Evolutionary conservation across 768 basidiomycete genomes (phyloP).

Genomic region (Panaeolus cyanescens): DNA sequence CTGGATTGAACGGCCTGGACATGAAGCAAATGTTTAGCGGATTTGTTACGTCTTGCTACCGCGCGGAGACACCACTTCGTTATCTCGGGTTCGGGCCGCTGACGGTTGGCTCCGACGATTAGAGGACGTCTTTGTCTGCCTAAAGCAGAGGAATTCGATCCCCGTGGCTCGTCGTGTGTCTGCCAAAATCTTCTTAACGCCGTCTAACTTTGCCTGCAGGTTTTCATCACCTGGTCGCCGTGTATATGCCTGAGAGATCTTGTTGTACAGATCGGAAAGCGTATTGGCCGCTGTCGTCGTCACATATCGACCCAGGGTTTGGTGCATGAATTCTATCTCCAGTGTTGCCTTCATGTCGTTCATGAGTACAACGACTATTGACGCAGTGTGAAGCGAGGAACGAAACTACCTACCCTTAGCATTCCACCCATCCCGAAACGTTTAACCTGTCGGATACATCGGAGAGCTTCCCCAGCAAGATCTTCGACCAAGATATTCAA

Average conservation of each 20-base stretch:
- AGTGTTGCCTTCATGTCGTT: slow-evolving; percentile 76
- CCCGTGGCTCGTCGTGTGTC: slow-evolving; percentile 90
- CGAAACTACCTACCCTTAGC: slow-evolving; percentile 70
- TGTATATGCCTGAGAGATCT: slow-evolving; percentile 91
- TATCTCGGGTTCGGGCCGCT: slow-evolving; percentile 27
- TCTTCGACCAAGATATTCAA: slow-evolving; percentile 81
- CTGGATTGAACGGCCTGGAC: not conserved
- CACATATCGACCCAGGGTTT: slow-evolving; percentile 89
- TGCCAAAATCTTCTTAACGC: slow-evolving; percentile 86
- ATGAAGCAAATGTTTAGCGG: not conserved
- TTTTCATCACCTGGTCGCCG: slow-evolving; percentile 85
- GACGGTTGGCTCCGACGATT: slow-evolving; percentile 22
- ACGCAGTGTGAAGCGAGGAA: not conserved
- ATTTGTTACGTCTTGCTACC: slow-evolving; percentile 18
- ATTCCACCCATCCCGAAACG: slow-evolving; percentile 98
- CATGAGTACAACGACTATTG: not conserved
- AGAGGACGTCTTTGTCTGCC: slow-evolving; percentile 57
- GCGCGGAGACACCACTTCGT: slow-evolving; percentile 18
- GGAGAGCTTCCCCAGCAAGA: slow-evolving; percentile 79
- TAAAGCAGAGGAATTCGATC: slow-evolving; percentile 94
- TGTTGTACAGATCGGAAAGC: slow-evolving; percentile 90
- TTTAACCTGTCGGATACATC: slow-evolving; percentile 85
- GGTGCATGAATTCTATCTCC: slow-evolving; percentile 99
- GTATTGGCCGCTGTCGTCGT: slow-evolving; percentile 78
- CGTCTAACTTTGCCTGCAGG: slow-evolving; percentile 84